Percentiles rank a stretch among this genome's conserved stretches.
Conservation (phyloP, 306 rosid species). For the Senna siamea region DNA sequence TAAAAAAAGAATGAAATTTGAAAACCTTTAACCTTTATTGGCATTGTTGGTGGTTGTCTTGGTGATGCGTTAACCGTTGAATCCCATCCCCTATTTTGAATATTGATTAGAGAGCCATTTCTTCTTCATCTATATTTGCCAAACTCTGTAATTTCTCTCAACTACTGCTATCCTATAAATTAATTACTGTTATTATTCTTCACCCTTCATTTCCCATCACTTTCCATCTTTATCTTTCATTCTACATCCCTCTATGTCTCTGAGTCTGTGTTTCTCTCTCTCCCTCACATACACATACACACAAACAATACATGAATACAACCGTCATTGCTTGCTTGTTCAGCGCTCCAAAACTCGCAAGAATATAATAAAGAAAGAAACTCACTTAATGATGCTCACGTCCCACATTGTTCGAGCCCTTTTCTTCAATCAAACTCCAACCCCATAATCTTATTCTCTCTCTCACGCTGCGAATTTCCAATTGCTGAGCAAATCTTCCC, state of each 20-base stretch:
- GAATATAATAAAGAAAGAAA: not conserved
- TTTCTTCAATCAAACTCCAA: slow-evolving; percentile 46
- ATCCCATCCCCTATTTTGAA: not conserved
- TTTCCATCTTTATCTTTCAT: not conserved
- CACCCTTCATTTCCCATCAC: not conserved
- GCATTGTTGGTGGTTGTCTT: too few species aligned
- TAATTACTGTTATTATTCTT: not conserved
- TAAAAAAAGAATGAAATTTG: too few species aligned
- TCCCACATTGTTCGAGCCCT: slow-evolving; percentile 45
- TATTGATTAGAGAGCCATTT: not conserved
- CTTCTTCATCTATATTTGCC: too few species aligned
- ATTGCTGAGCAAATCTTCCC: slow-evolving; percentile 29
- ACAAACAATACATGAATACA: too few species aligned
- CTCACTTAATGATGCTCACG: slow-evolving; percentile 62
- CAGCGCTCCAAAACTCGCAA: slow-evolving; percentile 40
- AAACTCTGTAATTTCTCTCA: not conserved
- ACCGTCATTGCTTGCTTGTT: slow-evolving; percentile 39
- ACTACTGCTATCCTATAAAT: not conserved
- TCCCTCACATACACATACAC: not conserved
- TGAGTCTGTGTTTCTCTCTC: not conserved
- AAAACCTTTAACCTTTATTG: too few species aligned
- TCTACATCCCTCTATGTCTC: not conserved
- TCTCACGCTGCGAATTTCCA: slow-evolving; percentile 23
- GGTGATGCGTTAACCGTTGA: too few species aligned
- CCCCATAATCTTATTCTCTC: not conserved